Conservation (phyloP, 441 rosid genomes). For the Gossypium davidsonii region DNA sequence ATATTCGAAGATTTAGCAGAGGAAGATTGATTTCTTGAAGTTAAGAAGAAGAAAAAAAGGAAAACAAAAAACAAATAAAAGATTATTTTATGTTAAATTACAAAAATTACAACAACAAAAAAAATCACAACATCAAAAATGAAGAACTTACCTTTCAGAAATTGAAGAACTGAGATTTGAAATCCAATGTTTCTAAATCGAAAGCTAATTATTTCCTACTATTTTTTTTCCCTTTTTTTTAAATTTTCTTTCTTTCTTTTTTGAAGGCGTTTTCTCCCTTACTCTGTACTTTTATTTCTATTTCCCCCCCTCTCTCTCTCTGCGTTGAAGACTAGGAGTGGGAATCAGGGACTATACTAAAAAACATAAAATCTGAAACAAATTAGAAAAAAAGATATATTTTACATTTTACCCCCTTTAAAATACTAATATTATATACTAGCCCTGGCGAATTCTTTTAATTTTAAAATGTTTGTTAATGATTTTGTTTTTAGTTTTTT, state of each 20-base stretch:
- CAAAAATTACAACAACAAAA: background rate
- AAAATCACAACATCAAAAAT: background rate
- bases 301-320: conserved; percentile 3
- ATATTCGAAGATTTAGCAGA: too few relatives aligned
- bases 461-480: conserved; percentile 5
- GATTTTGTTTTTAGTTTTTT: background rate
- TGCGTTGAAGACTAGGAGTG: conserved; percentile 12
- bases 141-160: conserved; percentile 13
- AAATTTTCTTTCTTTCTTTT: background rate
- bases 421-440: background rate
- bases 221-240: conserved; percentile 1
- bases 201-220: conserved; percentile 1
- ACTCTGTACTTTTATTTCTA: background rate
- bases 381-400: background rate
- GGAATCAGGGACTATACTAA: conserved; percentile 16
- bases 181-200: conserved; percentile 21
- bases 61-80: background rate
- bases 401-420: conserved; percentile 9
- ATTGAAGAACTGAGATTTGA: conserved; percentile 37
- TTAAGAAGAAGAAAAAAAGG: background rate
- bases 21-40: conserved; percentile 17
- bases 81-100: background rate
- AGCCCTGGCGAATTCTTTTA: background rate
- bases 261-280: conserved; percentile 1
- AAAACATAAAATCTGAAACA: background rate